A percentile compares a stretch with the other conserved stretches of the same genome.
phyloP scores from a whole-genome alignment of 1,284 basidiomycete genomes.

The Tilletia horrida region DNA sequence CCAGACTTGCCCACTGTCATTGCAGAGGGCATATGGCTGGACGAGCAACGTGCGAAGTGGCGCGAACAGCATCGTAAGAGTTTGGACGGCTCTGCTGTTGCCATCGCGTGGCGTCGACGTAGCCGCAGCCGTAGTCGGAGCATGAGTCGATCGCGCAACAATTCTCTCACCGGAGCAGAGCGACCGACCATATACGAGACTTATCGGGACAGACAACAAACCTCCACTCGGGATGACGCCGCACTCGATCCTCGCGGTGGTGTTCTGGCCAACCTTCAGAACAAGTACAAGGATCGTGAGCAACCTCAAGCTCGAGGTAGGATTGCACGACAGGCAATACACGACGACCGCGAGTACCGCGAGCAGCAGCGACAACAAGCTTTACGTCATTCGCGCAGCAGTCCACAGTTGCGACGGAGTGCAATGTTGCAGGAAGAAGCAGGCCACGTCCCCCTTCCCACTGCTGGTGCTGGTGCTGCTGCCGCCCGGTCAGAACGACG shows the following conservation, averaged over 20 bases:
- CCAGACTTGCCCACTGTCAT: slow-evolving; percentile 19
- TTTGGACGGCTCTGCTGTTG: slow-evolving; percentile 8
- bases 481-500: neutral
- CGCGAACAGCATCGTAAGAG: slow-evolving; percentile 17
- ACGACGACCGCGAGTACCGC: slow-evolving; percentile 6
- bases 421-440: neutral
- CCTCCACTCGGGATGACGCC: neutral
- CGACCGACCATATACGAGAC: slow-evolving; percentile 6
- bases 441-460: neutral
- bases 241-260: slow-evolving; percentile 13
- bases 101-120: neutral
- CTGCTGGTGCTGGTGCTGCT: neutral
- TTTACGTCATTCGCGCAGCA: neutral
- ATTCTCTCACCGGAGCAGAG: neutral
- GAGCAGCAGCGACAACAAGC: neutral
- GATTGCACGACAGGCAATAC: neutral
- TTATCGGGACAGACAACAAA: neutral
- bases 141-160: slow-evolving; percentile 13
- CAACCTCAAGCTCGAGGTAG: neutral
- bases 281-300: neutral
- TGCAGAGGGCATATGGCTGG: slow-evolving; percentile 23
- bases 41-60: slow-evolving; percentile 23
- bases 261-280: slow-evolving; percentile 6
- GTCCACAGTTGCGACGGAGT: slow-evolving; percentile 4
- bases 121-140: slow-evolving; percentile 14